Evolutionary conservation across 345 rosid species (phyloP).

Genomic region (Eucalyptus pauciflora): DNA sequence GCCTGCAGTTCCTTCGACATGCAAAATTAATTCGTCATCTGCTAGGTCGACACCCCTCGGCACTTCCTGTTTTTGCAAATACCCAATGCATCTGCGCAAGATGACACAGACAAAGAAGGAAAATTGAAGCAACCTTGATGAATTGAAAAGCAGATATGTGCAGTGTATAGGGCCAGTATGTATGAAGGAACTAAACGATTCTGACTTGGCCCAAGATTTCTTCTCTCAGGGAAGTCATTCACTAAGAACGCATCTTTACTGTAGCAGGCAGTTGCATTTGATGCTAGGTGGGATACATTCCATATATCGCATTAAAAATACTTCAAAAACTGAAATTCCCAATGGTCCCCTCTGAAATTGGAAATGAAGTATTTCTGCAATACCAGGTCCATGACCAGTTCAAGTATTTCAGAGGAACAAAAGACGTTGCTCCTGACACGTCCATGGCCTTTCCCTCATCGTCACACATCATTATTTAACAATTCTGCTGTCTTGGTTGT

Average conservation of each 20-base stretch:
- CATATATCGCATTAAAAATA: background rate
- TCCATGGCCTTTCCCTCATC: background rate
- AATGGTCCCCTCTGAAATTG: background rate
- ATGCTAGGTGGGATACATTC: background rate
- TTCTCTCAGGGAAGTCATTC: background rate
- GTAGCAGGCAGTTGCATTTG: background rate
- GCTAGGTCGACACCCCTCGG: constrained; percentile 69
- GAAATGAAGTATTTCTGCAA: background rate
- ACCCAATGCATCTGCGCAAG: constrained; percentile 45
- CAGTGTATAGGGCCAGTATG: background rate
- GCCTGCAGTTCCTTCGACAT: constrained; percentile 82
- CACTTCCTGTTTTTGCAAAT: constrained; percentile 57
- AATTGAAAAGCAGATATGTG: background rate
- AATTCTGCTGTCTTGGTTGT: background rate
- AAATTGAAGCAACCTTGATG: background rate
- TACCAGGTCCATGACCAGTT: background rate
- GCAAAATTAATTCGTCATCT: constrained; percentile 77
- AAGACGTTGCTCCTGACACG: background rate
- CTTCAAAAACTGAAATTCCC: background rate
- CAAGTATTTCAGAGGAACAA: background rate
- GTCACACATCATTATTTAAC: background rate
- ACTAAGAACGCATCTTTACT: background rate
- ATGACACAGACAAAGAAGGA: background rate
- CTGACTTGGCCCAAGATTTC: background rate
- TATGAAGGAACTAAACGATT: background rate